Evolutionary conservation across 1,284 basidiomycete genomes (phyloP), one percentile per base, ranked within the genome.

Genomic region (Apiotrichum akiyoshidainum): DNA sequence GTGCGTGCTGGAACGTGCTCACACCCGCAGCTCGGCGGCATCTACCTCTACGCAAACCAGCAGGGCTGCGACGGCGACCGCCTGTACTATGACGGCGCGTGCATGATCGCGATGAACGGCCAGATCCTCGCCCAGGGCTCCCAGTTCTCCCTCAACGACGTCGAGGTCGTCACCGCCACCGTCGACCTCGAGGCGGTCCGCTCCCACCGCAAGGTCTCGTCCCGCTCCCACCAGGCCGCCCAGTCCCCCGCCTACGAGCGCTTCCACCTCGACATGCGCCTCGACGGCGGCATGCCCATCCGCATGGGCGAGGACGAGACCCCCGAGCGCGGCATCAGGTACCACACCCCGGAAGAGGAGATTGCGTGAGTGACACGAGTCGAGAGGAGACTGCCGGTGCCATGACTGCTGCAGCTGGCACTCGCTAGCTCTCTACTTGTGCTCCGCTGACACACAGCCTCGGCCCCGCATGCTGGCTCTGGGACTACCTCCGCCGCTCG

Each of bases 51-150:
- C 68, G 90, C 95, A 11, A 99, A 99, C 73, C 95, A 99, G 73
- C 94, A 97, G 81, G 95, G 96, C 7, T 99, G 96, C 73, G 95
- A 99, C 72, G 95, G 96, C 5, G 95, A 99, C 73, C 85, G 95
- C 31, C 82, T 98, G 1, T 99, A 99, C 81, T 99, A 98, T 74
- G 96, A 99, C 70, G 95, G 96, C 35, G 95, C 92, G 65, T 89
- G 92, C 19, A 85, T 99, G 83, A 97, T 99, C 67, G 92, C 91
- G 6, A 83, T 95, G 60, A 99, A 99, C 76, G 95, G 96, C 22
- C 83, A 83, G 46, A 85, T 99, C 61, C 82, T 99, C 31, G 93
- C 94, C 0, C 95, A 98, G 75, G 95, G 95, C 19, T 88, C 90
- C 2, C 95, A 99, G 72, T 99, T 99, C 80, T 96, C 93, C 6